phyloP scores from a whole-genome alignment of 2,329 filamentous ascomycete genomes.

The Fusarium gaditjirri region DNA sequence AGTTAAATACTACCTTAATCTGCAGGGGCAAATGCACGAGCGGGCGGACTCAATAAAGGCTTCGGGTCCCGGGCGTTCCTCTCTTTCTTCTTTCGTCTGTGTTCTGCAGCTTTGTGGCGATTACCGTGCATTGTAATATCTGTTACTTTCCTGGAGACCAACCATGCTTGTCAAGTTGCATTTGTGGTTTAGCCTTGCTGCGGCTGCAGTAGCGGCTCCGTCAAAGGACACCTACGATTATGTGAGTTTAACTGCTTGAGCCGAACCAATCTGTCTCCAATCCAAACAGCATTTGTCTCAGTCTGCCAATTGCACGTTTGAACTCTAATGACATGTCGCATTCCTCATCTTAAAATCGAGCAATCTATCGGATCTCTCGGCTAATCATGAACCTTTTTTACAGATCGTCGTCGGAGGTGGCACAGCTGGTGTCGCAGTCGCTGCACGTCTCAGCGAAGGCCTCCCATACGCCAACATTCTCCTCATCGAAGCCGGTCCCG shows the following conservation, averaged over 20 bases:
- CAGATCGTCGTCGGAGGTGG: constrained; percentile 48
- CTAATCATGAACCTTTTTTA: not conserved
- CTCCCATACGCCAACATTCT: constrained; percentile 26
- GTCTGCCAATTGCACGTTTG: not conserved
- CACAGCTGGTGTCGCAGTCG: constrained; percentile 47
- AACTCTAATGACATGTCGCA: not conserved
- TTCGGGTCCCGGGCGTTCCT: not conserved
- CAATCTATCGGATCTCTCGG: not conserved
- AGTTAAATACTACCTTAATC: not conserved
- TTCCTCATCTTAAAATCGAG: not conserved
- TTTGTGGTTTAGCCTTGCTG: constrained; percentile 29
- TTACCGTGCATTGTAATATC: not conserved
- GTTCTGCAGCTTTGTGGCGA: not conserved
- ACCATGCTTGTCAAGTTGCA: constrained; percentile 31
- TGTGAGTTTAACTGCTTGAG: constrained; percentile 13
- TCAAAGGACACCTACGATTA: constrained; percentile 32
- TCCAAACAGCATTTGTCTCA: not conserved
- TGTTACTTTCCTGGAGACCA: not conserved
- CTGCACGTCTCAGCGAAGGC: constrained; percentile 46
- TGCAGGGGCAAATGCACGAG: not conserved
- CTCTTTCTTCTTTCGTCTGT: not conserved
- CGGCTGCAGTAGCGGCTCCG: constrained; percentile 28
- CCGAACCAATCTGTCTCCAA: constrained; percentile 2
- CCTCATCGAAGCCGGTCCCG: constrained; percentile 15
- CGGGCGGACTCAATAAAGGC: not conserved